Base-by-base conservation (phyloP, 352 stramenopile species). In the Globisporangium parvum region DNA sequence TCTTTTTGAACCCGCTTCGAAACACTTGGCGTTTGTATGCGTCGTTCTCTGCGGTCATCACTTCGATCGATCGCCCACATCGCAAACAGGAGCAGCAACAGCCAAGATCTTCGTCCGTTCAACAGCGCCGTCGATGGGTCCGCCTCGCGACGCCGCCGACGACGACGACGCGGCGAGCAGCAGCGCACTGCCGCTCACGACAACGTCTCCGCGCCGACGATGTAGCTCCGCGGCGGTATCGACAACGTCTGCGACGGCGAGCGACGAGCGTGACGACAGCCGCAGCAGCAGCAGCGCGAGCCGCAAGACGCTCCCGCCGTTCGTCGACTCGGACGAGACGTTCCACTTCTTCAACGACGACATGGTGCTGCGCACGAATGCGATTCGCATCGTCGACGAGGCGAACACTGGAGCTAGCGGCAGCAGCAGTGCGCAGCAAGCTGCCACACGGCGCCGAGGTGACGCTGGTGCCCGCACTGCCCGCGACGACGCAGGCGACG, bases 311-410 rank as follows among this genome's bases (percentile, higher is more conserved):
- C 20, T 58, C 49, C 50, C 56, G 50, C 51, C 45, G 21, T 67
- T 76, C 50, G 41, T 88, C 41, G 73, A 85, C 55, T 77, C 70
- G 51, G 69, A 83, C 24, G 78, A 87, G 42, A 84, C 73, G 14
- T 77, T 71, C 44, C 75, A 88, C 53, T 88, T 85, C 60, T 88
- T 87, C 66, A 84, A 79, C 40, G 69, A 72, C 17, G 66, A 75
- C 24, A 70, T 80, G 52, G 78, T 88, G 44, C 50, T 86, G 33
- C 69, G 74, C 57, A 82, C 75, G 6, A 88, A 88, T 61, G 78
- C 80, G 44, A 65, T 86, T 31, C 71, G 67, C 24, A 74, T 37
- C 42, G 58, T 58, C 20, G 68, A 77, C 23, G 65, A 68, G 12
- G 53, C 40, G 0, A 53, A 57, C 17, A 40, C 46, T 11, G 50